Conservation (phyloP, 1,139 yeast genomes). For the Nakaseomyces uthaithaninus region DNA sequence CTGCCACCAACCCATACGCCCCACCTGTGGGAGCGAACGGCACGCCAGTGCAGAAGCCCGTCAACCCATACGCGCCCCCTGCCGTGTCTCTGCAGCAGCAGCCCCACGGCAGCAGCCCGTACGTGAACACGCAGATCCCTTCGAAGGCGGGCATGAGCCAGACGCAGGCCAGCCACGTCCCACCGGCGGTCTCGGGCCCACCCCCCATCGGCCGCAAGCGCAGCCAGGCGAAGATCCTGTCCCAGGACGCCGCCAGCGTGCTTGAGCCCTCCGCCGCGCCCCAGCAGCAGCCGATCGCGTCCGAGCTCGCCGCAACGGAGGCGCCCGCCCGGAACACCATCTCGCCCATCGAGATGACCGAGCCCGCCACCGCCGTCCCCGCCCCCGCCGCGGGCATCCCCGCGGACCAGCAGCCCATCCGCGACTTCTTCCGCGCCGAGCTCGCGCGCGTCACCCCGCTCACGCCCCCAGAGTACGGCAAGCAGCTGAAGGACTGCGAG, state of each 20-base stretch:
- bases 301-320: conserved; percentile 10
- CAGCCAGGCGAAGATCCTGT: conserved; percentile 4
- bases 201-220: conserved; percentile 26
- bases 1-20: conserved; percentile 37
- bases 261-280: conserved; percentile 17
- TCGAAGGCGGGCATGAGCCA: conserved; percentile 10
- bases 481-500: conserved; percentile 74
- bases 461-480: conserved; percentile 65
- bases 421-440: conserved; percentile 44
- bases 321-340: conserved; percentile 6
- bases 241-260: conserved; percentile 18
- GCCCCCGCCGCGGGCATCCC: conserved; percentile 52
- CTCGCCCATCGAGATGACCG: conserved; percentile 9
- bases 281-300: conserved; percentile 11
- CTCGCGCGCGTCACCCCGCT: conserved; percentile 59
- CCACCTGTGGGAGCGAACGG: conserved; percentile 23
- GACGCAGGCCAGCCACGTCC: not conserved
- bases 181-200: conserved; percentile 16
- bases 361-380: conserved; percentile 11
- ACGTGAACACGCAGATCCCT: conserved; percentile 11
- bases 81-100: conserved; percentile 19
- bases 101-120: conserved; percentile 14
- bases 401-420: conserved; percentile 49
- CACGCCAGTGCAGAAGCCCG: conserved; percentile 4
- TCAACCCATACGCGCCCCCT: conserved; percentile 9